Evolutionary conservation across 2,329 filamentous ascomycete genomes (phyloP).

Genomic region (Ophiostoma pallidulum): DNA sequence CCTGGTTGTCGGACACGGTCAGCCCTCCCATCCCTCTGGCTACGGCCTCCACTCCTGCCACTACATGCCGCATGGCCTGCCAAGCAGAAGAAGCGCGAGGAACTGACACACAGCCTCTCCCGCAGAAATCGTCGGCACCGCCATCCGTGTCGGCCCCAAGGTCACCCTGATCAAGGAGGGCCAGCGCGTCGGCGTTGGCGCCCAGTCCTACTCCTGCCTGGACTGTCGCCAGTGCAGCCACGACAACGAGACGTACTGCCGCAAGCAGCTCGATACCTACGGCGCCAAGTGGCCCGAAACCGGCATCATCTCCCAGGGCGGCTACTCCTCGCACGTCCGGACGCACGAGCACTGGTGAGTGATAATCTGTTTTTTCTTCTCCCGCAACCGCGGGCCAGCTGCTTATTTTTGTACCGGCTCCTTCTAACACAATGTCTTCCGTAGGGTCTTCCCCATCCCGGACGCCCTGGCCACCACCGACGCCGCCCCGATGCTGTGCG

Average conservation of each 20-base stretch:
- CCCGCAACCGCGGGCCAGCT: no score
- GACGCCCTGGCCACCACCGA: slow-evolving; percentile 53
- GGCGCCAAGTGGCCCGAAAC: slow-evolving; percentile 40
- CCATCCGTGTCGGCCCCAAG: slow-evolving; percentile 56
- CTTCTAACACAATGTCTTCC: background rate
- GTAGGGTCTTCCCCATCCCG: slow-evolving; percentile 65
- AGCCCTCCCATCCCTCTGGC: background rate
- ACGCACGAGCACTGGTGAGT: slow-evolving; percentile 62
- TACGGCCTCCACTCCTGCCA: no score
- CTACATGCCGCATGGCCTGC: no score
- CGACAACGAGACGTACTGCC: slow-evolving; percentile 60
- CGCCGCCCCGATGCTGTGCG: slow-evolving; percentile 76
- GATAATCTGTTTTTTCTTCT: background rate
- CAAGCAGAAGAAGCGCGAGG: no score
- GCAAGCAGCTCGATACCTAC: slow-evolving; percentile 51
- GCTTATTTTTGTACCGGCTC: background rate
- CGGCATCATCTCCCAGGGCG: slow-evolving; percentile 51
- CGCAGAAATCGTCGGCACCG: slow-evolving; percentile 58
- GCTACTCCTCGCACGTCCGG: slow-evolving; percentile 31
- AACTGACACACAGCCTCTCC: background rate
- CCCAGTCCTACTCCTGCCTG: slow-evolving; percentile 56
- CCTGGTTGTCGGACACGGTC: slow-evolving; percentile 58
- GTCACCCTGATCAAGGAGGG: slow-evolving; percentile 51
- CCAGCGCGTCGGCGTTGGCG: slow-evolving; percentile 59
- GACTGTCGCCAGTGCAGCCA: slow-evolving; percentile 56